Base-by-base conservation (phyloP, 108 stramenopile genomes). In the Pseudonitzschia multistriata region DNA sequence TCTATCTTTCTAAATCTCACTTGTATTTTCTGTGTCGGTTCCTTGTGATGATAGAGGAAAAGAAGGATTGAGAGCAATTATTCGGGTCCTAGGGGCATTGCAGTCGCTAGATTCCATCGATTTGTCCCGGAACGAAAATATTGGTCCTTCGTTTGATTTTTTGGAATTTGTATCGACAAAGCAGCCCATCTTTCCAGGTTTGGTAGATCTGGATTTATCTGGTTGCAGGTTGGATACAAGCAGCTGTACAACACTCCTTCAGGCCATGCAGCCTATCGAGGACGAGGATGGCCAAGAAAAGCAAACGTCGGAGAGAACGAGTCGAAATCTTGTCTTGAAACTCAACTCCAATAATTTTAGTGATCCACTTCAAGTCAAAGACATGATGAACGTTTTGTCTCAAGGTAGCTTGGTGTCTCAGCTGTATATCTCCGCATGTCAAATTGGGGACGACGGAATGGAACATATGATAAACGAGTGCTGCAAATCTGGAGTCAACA, bases 401-500 rank as follows among this genome's bases (percentile, higher is more conserved):
- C 8, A 30, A 35, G 19, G 34, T 24, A 17, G 13, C 17, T 14
- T 63, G 21, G 36, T 63, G n/a, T n/a, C 62, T 19, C 36, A 63
- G 25, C 34, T 68, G n/a, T 28, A 55, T 25, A n/a, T 68, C n/a
- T 54, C 68, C 13, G n/a, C 19, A 35, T 68, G 68, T 37, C 49
- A 74, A 27, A 72, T 87, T 48, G 79, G 81, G 0, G 70, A 78
- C 74, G 81, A 78, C 45, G 86, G 86, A 25, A 37, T 83, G 28
- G 5, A 59, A 34, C 27, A 64, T 36, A 70, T 86, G n/a, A 68
- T 77, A 2, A 49, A 56, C 14, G 64, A 47, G 14, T 37, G 34
- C 37, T 24, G 62, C 34, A 8, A 22, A 13, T 60, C n/a, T 7
- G 72, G 79, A 4, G 50, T 82, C 25, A 53, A 53, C 49, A 49